Conservation (phyloP, 768 basidiomycete genomes). For the Phaeolepiota aurea region DNA sequence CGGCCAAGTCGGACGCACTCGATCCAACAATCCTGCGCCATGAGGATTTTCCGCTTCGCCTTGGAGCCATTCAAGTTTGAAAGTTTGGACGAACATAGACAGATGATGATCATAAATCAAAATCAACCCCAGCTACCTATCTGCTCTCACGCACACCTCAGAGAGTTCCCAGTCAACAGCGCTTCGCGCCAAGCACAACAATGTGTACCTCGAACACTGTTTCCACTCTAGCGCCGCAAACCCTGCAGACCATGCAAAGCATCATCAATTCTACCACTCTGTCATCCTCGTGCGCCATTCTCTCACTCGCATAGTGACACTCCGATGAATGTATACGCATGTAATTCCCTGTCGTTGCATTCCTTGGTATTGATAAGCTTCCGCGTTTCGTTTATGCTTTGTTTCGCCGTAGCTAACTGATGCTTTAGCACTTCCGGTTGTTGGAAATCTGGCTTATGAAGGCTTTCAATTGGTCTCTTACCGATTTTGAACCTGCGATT, state of each 20-base stretch:
- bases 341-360: neutral
- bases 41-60: neutral
- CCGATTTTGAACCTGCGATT: neutral
- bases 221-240: neutral
- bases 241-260: neutral
- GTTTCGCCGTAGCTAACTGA: neutral
- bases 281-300: neutral
- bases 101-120: neutral
- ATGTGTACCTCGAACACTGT: neutral
- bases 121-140: neutral
- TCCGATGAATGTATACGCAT: neutral
- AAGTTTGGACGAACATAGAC: neutral
- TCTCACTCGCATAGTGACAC: neutral
- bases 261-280: neutral
- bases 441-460: neutral
- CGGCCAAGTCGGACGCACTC: no score
- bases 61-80: neutral
- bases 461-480: neutral
- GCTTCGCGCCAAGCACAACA: neutral
- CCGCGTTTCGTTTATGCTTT: neutral
- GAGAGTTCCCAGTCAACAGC: neutral
- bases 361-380: neutral
- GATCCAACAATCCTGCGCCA: no score
- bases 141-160: neutral
- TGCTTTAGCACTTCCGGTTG: neutral